phyloP scores from a whole-genome alignment of 495 filamentous ascomycete species.

The Aspergillus bertholletiae region DNA sequence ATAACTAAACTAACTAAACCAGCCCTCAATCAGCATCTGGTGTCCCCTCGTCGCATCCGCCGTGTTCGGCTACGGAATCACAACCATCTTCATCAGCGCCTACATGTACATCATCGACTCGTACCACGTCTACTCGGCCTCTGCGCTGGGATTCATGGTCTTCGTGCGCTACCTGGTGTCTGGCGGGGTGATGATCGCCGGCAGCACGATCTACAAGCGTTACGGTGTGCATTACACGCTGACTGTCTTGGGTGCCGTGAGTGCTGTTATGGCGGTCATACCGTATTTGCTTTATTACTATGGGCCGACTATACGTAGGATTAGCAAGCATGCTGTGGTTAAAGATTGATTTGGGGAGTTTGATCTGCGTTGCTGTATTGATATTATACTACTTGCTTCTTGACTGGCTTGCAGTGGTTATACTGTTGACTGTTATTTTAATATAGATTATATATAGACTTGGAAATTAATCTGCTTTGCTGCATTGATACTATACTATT shows the following conservation, averaged over 20 bases:
- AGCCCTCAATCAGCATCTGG: too few relatives aligned
- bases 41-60: slow-evolving; percentile 43
- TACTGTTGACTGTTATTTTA: too few relatives aligned
- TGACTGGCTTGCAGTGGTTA: too few relatives aligned
- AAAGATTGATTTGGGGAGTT: too few relatives aligned
- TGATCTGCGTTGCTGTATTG: too few relatives aligned
- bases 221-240: slow-evolving; percentile 53
- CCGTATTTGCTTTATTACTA: slow-evolving; percentile 52
- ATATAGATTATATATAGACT: too few relatives aligned
- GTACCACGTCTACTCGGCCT: slow-evolving; percentile 43
- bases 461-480: too few relatives aligned
- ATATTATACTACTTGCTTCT: too few relatives aligned
- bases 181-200: slow-evolving; percentile 43
- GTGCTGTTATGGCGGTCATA: slow-evolving; percentile 44
- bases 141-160: slow-evolving; percentile 44
- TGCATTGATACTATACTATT: too few relatives aligned
- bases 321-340: slow-evolving; percentile 46
- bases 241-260: slow-evolving; percentile 48
- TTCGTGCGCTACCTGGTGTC: slow-evolving; percentile 46
- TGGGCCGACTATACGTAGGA: slow-evolving; percentile 41
- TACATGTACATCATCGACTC: slow-evolving; percentile 54
- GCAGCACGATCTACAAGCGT: slow-evolving; percentile 48
- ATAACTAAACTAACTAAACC: too few relatives aligned
- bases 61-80: slow-evolving; percentile 49
- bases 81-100: slow-evolving; percentile 45